Evolutionary conservation across 768 basidiomycete species (phyloP).

Genomic region (Xerocomellus dryophilus): DNA sequence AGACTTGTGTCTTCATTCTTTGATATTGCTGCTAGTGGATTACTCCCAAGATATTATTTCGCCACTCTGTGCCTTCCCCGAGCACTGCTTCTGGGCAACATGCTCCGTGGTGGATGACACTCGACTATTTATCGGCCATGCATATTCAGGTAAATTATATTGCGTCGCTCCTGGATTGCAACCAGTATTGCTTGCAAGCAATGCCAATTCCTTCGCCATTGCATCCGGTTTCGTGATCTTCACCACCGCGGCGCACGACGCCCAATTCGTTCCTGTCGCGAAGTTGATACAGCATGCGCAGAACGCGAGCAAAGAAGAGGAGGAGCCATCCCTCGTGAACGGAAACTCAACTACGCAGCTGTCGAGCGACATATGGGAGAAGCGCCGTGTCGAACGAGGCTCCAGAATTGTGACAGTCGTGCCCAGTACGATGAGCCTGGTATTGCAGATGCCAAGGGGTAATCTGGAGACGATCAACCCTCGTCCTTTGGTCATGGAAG

Average conservation of each 20-base stretch:
- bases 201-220: slow-evolving; percentile 69
- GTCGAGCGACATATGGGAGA: slow-evolving; percentile 50
- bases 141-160: slow-evolving; percentile 63
- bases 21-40: slow-evolving; percentile 17
- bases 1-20: neutral
- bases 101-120: slow-evolving; percentile 19
- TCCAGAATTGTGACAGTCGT: slow-evolving; percentile 86
- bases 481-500: slow-evolving; percentile 83
- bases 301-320: slow-evolving; percentile 16
- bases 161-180: slow-evolving; percentile 36
- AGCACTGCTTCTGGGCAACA: slow-evolving; percentile 54
- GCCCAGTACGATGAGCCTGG: slow-evolving; percentile 82
- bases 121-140: slow-evolving; percentile 58
- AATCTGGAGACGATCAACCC: slow-evolving; percentile 96
- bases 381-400: slow-evolving; percentile 83
- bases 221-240: slow-evolving; percentile 79
- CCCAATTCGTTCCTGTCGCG: slow-evolving; percentile 58
- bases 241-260: slow-evolving; percentile 80
- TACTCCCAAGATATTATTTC: slow-evolving; percentile 16
- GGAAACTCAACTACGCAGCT: slow-evolving; percentile 14
- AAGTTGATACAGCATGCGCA: slow-evolving; percentile 9
- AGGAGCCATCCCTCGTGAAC: slow-evolving; percentile 25
- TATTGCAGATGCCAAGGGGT: slow-evolving; percentile 96
- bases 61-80: slow-evolving; percentile 45
- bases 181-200: slow-evolving; percentile 42